Evolutionary conservation across 2,329 filamentous ascomycete species (phyloP), one percentile per base, ranked within the genome.

Genomic region (Orbilia brochopaga): DNA sequence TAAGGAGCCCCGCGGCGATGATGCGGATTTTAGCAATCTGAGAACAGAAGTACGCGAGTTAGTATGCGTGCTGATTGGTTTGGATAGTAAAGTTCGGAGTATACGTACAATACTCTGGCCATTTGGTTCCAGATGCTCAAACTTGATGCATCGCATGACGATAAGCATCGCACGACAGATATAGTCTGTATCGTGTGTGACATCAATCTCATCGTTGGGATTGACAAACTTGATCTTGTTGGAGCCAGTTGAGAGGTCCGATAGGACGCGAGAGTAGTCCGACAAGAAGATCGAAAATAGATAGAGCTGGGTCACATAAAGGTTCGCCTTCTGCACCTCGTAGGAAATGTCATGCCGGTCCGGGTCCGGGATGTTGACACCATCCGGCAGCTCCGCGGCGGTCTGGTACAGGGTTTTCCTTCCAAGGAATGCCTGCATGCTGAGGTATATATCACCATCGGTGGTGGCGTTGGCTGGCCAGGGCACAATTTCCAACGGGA

Each of bases 1-100:
- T 67, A 15, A 73, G 56, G 23, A 73, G 62, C 17, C 56, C 61
- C 30, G 69, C 69, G 15, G 69, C 69, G 54, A 73, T 73, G 42
- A 66, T 67, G 42, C 69, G 63, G 37, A 73, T 73, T 51, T 73
- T 73, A 37, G 63, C 63, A 63, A 73, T 73, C 69, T 73, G 24
- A 6, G 27, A 32, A 2, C 3, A 48, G 4, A 5, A 11, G 8
- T 11, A 50, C 13, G 11, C 1, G 11, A 32, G 3, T 32, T 8
- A 8, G 27, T 32, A 3, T 4, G 27, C 8, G 8, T 32, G 3
- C 8, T 32, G 8, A 4, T 3, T 8, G 27, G 4, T 32, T 8
- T 13, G 19, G 42, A 59, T 65, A 64, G 66, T 3, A 15, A 37
- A n/a, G 15, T 24, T 13, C 11, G 40, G n/a, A 35, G n/a, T n/a